These are phyloP conservation scores for Colletotrichum lindemuthianum DNA, from an alignment of 2,329 filamentous ascomycete genomes.

Conservation along the genomic window DNA sequence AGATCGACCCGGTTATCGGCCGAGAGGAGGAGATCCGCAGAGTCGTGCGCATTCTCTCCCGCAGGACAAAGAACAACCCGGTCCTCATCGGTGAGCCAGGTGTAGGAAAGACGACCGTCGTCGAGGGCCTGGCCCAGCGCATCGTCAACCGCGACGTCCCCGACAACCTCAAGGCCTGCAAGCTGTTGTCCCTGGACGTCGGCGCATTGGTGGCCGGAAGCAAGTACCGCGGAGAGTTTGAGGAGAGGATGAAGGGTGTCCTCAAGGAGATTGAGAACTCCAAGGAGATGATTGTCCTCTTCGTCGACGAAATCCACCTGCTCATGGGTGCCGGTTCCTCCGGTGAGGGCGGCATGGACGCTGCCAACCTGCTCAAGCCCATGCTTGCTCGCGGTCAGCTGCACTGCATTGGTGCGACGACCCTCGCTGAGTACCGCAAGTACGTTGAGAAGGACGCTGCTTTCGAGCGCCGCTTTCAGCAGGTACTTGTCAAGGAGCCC, in stretches of 20 bases:
- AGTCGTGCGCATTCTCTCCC: conserved; percentile 89
- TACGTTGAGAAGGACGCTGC: conserved; percentile 99
- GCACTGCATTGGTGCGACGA: conserved; percentile 98
- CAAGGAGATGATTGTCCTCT: conserved; percentile 96
- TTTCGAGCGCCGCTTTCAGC: conserved; percentile 98
- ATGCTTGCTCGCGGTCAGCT: conserved; percentile 97
- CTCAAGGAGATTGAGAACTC: conserved; percentile 95
- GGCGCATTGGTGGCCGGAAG: conserved; percentile 95
- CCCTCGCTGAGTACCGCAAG: conserved; percentile 93
- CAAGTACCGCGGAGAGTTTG: conserved; percentile 98
- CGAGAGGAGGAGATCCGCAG: conserved; percentile 95
- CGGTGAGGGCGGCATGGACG: conserved; percentile 98
- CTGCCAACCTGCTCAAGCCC: conserved; percentile 95
- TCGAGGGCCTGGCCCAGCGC: conserved; percentile 92
- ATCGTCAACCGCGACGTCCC: conserved; percentile 98
- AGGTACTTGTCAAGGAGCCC: conserved; percentile 96
- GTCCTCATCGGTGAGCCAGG: conserved; percentile 97
- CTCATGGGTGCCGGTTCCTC: conserved; percentile 97
- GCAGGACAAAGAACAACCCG: conserved; percentile 98
- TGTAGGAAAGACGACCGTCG: conserved; percentile 98
- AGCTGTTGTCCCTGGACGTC: conserved; percentile 92
- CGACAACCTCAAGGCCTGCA: conserved; percentile 93
- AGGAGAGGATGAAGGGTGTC: conserved; percentile 99
- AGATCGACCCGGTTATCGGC: conserved; percentile 97
- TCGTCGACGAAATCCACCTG: conserved; percentile 98